Conservation (phyloP, 129 eudicot species). For the Oenanthe sinensis region DNA sequence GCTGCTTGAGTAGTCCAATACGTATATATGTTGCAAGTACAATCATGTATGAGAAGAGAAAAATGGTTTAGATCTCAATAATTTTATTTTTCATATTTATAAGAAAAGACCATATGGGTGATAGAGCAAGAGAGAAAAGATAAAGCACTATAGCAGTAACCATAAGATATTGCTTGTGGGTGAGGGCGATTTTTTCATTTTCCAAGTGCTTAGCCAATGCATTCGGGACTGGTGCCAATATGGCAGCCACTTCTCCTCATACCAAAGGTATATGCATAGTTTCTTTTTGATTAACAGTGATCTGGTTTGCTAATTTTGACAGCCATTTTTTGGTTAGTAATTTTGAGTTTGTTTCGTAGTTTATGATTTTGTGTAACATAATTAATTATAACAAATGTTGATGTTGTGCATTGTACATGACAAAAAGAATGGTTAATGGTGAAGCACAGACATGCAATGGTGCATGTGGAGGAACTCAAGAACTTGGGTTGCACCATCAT, state of each 20-base stretch:
- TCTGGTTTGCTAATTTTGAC: background rate
- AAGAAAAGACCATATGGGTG: background rate
- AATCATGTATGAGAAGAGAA: background rate
- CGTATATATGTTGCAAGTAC: background rate
- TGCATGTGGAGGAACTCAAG: slow-evolving; percentile 2
- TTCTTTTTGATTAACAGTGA: background rate
- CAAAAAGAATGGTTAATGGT: background rate
- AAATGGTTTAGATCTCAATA: background rate
- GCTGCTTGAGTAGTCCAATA: background rate
- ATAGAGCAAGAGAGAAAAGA: slow-evolving; percentile 12
- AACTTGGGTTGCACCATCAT: slow-evolving; percentile 13
- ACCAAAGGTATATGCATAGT: slow-evolving; percentile 13
- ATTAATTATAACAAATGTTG: background rate
- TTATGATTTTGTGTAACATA: background rate
- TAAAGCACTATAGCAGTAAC: slow-evolving; percentile 32
- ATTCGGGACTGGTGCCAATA: slow-evolving; percentile 41
- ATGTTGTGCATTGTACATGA: background rate
- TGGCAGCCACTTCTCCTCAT: slow-evolving; percentile 42
- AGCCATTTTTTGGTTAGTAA: too few relatives aligned
- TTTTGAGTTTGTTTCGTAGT: too few relatives aligned
- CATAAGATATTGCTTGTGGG: slow-evolving; percentile 53
- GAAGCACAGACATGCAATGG: slow-evolving; percentile 2
- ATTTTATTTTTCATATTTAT: background rate
- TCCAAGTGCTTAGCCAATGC: slow-evolving; percentile 41
- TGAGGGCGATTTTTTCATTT: slow-evolving; percentile 66